Evolutionary conservation across 352 stramenopile genomes (phyloP).

Genomic region (Globisporangium megalacanthum): DNA sequence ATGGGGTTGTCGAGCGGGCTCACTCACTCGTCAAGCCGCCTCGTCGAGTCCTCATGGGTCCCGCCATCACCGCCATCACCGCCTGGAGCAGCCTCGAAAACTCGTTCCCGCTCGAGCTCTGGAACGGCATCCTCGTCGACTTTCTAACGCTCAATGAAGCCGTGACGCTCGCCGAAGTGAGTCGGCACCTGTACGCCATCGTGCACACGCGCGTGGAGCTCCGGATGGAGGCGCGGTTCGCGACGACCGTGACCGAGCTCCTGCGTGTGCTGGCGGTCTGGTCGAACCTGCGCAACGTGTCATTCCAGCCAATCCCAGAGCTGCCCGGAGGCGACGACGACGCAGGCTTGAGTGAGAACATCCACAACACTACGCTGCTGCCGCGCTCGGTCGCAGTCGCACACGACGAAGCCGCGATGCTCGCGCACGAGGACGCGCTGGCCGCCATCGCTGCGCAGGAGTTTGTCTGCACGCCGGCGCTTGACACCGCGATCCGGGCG

Average conservation of each 20-base stretch:
- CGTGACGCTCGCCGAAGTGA: slow-evolving; percentile 50
- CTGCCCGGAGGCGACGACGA: slow-evolving; percentile 6
- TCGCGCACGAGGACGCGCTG: slow-evolving; percentile 11
- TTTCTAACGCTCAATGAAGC: slow-evolving; percentile 53
- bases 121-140: slow-evolving; percentile 40
- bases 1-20: too few relatives aligned
- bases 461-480: slow-evolving; percentile 28
- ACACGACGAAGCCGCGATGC: slow-evolving; percentile 17
- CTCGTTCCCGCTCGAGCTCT: slow-evolving; percentile 45
- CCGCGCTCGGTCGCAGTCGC: not conserved
- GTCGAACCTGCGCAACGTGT: slow-evolving; percentile 50
- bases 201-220: slow-evolving; percentile 45
- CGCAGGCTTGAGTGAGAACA: slow-evolving; percentile 12
- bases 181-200: slow-evolving; percentile 38
- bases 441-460: not conserved
- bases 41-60: not conserved
- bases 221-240: slow-evolving; percentile 32
- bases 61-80: not conserved
- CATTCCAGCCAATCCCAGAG: slow-evolving; percentile 43
- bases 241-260: slow-evolving; percentile 28
- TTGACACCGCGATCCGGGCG: slow-evolving; percentile 23
- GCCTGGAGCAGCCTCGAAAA: slow-evolving; percentile 12
- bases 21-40: not conserved
- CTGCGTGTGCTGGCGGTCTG: slow-evolving; percentile 31
- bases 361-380: slow-evolving; percentile 28